A percentile compares a stretch with the other conserved stretches of the same genome.
phyloP scores from a whole-genome alignment of 1,284 basidiomycete genomes.

The Naganishia liquefaciens region DNA sequence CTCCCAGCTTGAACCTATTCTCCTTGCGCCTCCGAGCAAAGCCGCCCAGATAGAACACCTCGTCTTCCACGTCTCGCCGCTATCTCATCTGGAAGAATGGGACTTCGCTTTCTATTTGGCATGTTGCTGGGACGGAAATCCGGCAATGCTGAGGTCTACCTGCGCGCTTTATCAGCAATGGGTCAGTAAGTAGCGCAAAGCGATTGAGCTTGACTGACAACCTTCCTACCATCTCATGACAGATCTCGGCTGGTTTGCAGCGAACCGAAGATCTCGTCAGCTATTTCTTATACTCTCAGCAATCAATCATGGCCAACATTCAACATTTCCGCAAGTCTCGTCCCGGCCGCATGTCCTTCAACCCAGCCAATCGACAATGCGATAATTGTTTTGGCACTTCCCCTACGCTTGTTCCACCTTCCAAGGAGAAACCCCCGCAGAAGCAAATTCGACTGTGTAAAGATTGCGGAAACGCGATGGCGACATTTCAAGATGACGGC shows the following conservation, averaged over 20 bases:
- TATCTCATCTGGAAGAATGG: not conserved
- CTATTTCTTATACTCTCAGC: not conserved
- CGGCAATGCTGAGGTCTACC: not conserved
- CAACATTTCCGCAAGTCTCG: not conserved
- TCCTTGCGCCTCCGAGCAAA: too few relatives aligned
- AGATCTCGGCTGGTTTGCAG: constrained; percentile 1
- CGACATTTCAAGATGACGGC: not conserved
- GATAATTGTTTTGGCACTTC: constrained; percentile 7
- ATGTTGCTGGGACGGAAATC: constrained; percentile 6
- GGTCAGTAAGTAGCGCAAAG: not conserved
- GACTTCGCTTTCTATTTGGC: constrained; percentile 16
- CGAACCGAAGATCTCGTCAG: not conserved
- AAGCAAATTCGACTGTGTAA: not conserved
- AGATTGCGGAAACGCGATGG: constrained; percentile 3
- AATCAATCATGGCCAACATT: not conserved
- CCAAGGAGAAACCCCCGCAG: not conserved
- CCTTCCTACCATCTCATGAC: not conserved
- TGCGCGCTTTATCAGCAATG: constrained; percentile 9
- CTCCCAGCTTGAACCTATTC: not conserved
- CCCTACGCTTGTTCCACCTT: not conserved
- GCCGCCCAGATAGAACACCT: not conserved
- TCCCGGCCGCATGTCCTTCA: not conserved
- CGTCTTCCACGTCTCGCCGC: not conserved
- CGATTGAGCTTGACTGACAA: not conserved
- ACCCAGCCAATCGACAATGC: constrained; percentile 15